phyloP scores from a whole-genome alignment of 768 basidiomycete genomes.

The Rhizopogon roseolus region DNA sequence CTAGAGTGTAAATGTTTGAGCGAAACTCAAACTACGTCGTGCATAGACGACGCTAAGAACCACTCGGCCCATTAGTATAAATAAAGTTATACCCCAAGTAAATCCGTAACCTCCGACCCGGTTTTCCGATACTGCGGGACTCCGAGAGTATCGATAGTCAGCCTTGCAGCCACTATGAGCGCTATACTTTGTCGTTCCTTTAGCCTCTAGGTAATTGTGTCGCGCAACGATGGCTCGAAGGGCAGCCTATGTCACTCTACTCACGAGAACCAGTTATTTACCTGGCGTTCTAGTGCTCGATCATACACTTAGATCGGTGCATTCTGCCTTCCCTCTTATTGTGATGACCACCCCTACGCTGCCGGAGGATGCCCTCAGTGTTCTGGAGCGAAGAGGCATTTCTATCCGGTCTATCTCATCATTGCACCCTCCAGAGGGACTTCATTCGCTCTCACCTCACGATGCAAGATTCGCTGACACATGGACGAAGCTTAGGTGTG shows the following conservation, averaged over 20 bases:
- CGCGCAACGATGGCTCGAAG: conserved; percentile 30
- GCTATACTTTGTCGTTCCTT: too few relatives aligned
- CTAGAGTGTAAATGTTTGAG: too few relatives aligned
- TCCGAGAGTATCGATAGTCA: background rate
- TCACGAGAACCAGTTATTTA: conserved; percentile 63
- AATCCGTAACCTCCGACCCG: background rate
- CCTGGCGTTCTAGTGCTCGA: conserved; percentile 54
- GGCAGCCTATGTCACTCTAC: conserved; percentile 70
- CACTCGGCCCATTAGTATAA: too few relatives aligned
- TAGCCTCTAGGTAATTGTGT: too few relatives aligned
- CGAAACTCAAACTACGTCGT: too few relatives aligned
- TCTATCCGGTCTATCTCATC: conserved; percentile 51
- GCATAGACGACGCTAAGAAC: too few relatives aligned
- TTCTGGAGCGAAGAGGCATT: conserved; percentile 54
- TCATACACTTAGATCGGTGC: conserved; percentile 43
- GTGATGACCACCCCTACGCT: conserved; percentile 69
- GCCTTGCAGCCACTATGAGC: too few relatives aligned
- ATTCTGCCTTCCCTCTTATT: conserved; percentile 69
- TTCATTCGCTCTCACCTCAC: conserved; percentile 26
- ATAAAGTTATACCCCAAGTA: too few relatives aligned
- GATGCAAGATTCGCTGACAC: conserved; percentile 56
- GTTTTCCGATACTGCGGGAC: background rate
- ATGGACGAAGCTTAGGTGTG: conserved; percentile 56
- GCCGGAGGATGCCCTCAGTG: conserved; percentile 40
- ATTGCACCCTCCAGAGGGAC: conserved; percentile 46